Evolutionary conservation across 352 stramenopile genomes (phyloP).

Genomic region (Plasmopara muralis): DNA sequence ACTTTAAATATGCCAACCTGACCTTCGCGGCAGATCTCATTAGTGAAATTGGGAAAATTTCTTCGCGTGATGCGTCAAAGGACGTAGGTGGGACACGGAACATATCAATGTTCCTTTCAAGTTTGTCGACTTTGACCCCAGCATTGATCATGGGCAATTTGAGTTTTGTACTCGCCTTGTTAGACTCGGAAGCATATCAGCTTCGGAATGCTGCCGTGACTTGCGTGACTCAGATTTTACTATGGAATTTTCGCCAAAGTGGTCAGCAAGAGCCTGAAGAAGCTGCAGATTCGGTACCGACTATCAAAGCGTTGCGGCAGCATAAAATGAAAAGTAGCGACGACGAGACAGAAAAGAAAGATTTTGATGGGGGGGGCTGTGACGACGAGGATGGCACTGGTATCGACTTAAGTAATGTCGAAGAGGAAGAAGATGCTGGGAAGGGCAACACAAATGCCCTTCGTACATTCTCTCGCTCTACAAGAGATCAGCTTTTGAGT

Average conservation of each 20-base stretch:
- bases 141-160: slow-evolving; percentile 70
- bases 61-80: slow-evolving; percentile 57
- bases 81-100: slow-evolving; percentile 67
- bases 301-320: slow-evolving; percentile 10
- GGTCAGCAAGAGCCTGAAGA: slow-evolving; percentile 23
- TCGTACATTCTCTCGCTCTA: slow-evolving; percentile 51
- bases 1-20: slow-evolving; percentile 53
- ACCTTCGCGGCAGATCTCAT: slow-evolving; percentile 66
- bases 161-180: slow-evolving; percentile 64
- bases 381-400: slow-evolving; percentile 22
- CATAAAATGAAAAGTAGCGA: slow-evolving; percentile 4
- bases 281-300: slow-evolving; percentile 3
- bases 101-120: slow-evolving; percentile 65
- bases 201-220: slow-evolving; percentile 67
- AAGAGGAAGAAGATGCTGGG: slow-evolving; percentile 17
- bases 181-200: slow-evolving; percentile 74
- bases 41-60: slow-evolving; percentile 72
- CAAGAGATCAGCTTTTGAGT: slow-evolving; percentile 71
- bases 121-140: slow-evolving; percentile 51
- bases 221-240: slow-evolving; percentile 66
- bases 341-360: slow-evolving; percentile 3
- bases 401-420: slow-evolving; percentile 21
- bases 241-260: slow-evolving; percentile 68
- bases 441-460: slow-evolving; percentile 15
- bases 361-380: slow-evolving; percentile 13